Conservation (phyloP, 2,329 filamentous ascomycete genomes). For the Xylariaceae sp. region DNA sequence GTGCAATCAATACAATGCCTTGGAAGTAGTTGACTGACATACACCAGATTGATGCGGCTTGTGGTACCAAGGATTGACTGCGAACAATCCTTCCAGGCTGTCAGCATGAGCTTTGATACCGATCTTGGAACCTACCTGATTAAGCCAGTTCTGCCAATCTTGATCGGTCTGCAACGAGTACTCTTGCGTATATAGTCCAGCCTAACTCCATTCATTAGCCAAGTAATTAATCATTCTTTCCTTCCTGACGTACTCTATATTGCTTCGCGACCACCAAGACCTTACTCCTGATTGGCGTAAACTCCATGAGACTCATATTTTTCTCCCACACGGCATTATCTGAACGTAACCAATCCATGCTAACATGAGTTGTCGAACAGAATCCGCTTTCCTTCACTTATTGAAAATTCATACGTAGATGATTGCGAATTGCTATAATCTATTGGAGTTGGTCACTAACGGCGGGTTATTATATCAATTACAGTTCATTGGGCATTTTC, state of each 20-base stretch:
- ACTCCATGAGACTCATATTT: constrained; percentile 12
- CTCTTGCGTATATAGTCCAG: not conserved
- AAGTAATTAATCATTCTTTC: not conserved
- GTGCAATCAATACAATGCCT: not conserved
- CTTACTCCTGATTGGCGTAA: not conserved
- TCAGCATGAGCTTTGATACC: not conserved
- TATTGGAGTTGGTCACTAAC: not conserved
- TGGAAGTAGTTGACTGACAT: not conserved
- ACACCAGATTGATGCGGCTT: constrained; percentile 14
- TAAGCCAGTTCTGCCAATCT: constrained; percentile 15
- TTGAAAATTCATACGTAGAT: not conserved
- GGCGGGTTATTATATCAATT: no score
- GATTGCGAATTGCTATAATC: not conserved
- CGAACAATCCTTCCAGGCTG: not conserved
- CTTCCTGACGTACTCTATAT: not conserved
- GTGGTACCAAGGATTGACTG: not conserved
- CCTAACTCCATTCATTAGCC: not conserved
- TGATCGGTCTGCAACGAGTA: constrained; percentile 4
- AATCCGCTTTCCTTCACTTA: no score
- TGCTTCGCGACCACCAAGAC: constrained; percentile 4
- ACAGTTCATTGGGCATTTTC: constrained; percentile 2
- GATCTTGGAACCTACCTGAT: not conserved
- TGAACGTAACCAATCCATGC: constrained; percentile 20
- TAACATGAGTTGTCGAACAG: no score
- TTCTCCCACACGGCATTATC: constrained; percentile 4